These are phyloP conservation scores for Botrytis fragariae DNA, from an alignment of 2,329 filamentous ascomycete species.

Conservation along the genomic window DNA sequence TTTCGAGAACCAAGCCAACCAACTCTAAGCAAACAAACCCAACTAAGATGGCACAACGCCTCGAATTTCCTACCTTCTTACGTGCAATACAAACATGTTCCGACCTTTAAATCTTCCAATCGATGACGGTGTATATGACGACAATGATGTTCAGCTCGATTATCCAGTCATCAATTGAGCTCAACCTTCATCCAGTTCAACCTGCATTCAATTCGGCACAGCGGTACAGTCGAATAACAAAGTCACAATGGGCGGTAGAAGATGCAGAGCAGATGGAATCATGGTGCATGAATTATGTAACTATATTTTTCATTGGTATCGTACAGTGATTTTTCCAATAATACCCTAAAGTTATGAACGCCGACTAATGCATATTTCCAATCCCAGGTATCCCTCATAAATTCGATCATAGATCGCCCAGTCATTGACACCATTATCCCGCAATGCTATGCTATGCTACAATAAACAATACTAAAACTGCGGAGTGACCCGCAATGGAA, in stretches of 20 bases:
- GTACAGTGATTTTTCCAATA: neutral
- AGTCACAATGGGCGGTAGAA: neutral
- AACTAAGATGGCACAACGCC: neutral
- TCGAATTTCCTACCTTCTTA: neutral
- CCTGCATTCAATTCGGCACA: neutral
- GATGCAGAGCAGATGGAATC: neutral
- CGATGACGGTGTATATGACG: neutral
- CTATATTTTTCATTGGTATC: slow-evolving; percentile 12
- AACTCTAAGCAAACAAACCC: neutral
- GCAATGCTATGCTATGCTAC: slow-evolving; percentile 2
- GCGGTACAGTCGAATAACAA: neutral
- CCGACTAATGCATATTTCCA: slow-evolving; percentile 12
- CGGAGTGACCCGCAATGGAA: neutral
- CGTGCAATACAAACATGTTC: neutral
- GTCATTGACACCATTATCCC: slow-evolving; percentile 6
- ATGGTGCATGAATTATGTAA: neutral
- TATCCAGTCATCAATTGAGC: neutral
- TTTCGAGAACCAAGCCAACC: neutral
- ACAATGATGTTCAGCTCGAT: neutral
- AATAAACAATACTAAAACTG: slow-evolving; percentile 7
- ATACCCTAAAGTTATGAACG: neutral
- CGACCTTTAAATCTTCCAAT: neutral
- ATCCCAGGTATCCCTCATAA: neutral
- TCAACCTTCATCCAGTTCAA: neutral
- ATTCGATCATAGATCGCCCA: neutral